Percentiles rank a stretch among this genome's conserved stretches.
These are phyloP conservation scores for Fusarium papillatum DNA, from an alignment of 2,329 filamentous ascomycete genomes.

Conservation along the genomic window DNA sequence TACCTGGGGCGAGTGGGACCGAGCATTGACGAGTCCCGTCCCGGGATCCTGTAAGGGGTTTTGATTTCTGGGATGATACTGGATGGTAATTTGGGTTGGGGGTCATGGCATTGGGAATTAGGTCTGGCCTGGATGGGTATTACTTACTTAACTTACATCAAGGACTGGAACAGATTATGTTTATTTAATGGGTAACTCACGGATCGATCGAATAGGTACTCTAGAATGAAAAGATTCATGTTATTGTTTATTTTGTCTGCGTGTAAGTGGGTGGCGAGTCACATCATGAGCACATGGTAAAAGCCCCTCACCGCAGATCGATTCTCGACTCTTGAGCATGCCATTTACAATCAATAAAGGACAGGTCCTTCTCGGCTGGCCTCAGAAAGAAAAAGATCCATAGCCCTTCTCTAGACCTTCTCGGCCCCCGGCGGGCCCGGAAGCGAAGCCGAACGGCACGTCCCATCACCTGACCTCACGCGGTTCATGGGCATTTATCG, in stretches of 20 bases:
- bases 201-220: neutral
- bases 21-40: neutral
- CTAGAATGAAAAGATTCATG: neutral
- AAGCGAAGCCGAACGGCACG: constrained; percentile 1
- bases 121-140: neutral
- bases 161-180: neutral
- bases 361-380: neutral
- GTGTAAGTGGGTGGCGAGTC: neutral
- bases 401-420: neutral
- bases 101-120: neutral
- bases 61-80: neutral
- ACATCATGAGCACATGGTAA: neutral
- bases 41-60: neutral
- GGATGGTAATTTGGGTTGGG: neutral
- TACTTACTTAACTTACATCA: neutral
- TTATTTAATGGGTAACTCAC: neutral
- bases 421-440: neutral
- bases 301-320: neutral
- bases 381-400: neutral
- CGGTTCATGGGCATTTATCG: constrained; percentile 16
- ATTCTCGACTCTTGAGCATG: neutral
- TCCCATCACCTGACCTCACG: constrained; percentile 30
- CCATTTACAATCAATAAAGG: neutral
- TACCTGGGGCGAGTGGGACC: neutral
- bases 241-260: neutral